Percentiles rank a stretch among this genome's conserved stretches.
Evolutionary conservation across 345 rosid genomes (phyloP).

Genomic region (Populus deltoides): DNA sequence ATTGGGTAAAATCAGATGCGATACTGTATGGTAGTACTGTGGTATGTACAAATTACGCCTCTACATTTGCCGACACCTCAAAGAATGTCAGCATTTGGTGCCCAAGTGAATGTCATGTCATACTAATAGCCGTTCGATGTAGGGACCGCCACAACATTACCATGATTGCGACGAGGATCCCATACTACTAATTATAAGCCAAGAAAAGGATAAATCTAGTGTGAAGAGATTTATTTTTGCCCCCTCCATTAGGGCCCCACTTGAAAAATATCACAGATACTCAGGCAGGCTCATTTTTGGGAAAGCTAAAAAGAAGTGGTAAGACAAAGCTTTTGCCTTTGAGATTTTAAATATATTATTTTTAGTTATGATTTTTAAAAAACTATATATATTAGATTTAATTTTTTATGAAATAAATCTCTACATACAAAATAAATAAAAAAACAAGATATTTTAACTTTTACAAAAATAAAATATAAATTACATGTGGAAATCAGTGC

Average conservation of each 20-base stretch:
- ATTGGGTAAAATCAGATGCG: background rate
- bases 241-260: background rate
- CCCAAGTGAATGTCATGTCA: background rate
- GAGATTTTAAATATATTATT: no score
- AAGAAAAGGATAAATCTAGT: background rate
- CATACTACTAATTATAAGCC: background rate
- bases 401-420: no score
- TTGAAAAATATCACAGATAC: background rate
- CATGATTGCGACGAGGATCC: background rate
- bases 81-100: constrained; percentile 2
- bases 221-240: background rate
- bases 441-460: background rate
- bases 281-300: no score
- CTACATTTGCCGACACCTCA: constrained; percentile 34
- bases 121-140: constrained; percentile 22
- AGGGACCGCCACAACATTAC: constrained; percentile 9
- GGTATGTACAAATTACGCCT: background rate
- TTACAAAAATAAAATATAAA: no score
- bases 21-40: background rate
- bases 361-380: no score
- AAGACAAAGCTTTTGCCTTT: no score
- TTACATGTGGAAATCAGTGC: no score
- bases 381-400: no score
- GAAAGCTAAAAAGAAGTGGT: no score
- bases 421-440: background rate